These are phyloP conservation scores for Camptophora hylomeconis DNA, from an alignment of 2,329 filamentous ascomycete species.

Conservation along the genomic window DNA sequence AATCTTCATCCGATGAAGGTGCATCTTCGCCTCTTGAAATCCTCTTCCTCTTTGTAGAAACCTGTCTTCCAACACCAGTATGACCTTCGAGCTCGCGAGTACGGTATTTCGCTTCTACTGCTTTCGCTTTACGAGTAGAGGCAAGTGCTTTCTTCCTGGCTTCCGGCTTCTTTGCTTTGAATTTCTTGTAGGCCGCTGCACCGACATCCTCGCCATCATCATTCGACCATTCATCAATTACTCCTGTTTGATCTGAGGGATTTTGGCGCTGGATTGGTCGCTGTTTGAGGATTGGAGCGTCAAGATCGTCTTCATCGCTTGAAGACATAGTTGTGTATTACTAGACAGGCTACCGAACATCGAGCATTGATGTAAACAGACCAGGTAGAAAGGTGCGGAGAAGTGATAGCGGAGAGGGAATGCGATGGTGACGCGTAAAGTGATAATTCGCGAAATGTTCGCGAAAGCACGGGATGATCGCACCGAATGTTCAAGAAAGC, in stretches of 20 bases:
- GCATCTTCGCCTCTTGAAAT: conserved; percentile 27
- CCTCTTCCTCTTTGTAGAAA: conserved; percentile 18
- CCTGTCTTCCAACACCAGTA: conserved; percentile 19
- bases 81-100: conserved; percentile 10
- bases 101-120: conserved; percentile 30
- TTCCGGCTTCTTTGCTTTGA: conserved; percentile 45
- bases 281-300: conserved; percentile 1
- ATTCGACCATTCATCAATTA: conserved; percentile 5
- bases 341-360: no score
- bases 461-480: conserved; percentile 5
- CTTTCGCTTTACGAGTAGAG: conserved; percentile 33
- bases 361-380: no score
- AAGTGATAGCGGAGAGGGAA: background rate
- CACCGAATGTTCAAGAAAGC: background rate
- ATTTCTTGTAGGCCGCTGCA: conserved; percentile 42
- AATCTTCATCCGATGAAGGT: conserved; percentile 39
- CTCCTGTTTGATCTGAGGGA: background rate
- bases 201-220: conserved; percentile 11
- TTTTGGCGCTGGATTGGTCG: conserved; percentile 2
- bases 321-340: conserved; percentile 14
- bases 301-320: conserved; percentile 4
- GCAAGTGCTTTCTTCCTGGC: conserved; percentile 41
- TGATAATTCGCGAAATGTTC: conserved; percentile 5
- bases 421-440: conserved; percentile 1
- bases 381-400: conserved; percentile 5